Percentiles rank a stretch among this genome's conserved stretches.
phyloP scores from a whole-genome alignment of 495 filamentous ascomycete species.

The Penicillium macrosclerotiorum region DNA sequence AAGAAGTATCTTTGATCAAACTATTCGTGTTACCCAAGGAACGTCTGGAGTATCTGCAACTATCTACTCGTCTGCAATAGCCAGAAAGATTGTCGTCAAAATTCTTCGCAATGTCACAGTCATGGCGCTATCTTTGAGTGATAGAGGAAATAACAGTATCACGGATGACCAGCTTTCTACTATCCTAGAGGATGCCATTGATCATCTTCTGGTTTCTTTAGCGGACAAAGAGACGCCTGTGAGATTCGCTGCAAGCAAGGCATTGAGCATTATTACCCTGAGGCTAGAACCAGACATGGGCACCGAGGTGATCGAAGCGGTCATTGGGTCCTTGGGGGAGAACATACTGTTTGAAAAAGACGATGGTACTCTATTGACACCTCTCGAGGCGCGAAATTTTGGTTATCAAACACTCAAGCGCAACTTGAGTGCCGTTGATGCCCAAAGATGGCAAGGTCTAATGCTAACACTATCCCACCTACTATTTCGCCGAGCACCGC shows the following conservation, averaged over 20 bases:
- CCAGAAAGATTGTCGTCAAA: slow-evolving; percentile 79
- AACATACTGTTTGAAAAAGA: slow-evolving; percentile 68
- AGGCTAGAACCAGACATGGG: slow-evolving; percentile 78
- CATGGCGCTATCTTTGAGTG: slow-evolving; percentile 52
- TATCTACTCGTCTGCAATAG: slow-evolving; percentile 67
- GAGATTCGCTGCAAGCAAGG: slow-evolving; percentile 86
- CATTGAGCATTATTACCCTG: slow-evolving; percentile 78
- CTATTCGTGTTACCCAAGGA: slow-evolving; percentile 39
- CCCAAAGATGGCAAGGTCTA: slow-evolving; percentile 87
- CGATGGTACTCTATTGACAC: slow-evolving; percentile 37
- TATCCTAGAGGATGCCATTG: slow-evolving; percentile 56
- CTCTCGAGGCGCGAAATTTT: slow-evolving; percentile 32
- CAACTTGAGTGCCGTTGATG: slow-evolving; percentile 70
- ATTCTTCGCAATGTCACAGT: slow-evolving; percentile 69
- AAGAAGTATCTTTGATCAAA: slow-evolving; percentile 46
- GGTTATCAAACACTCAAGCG: slow-evolving; percentile 40
- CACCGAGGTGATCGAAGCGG: slow-evolving; percentile 78
- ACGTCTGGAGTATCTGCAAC: slow-evolving; percentile 39
- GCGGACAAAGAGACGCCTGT: slow-evolving; percentile 87
- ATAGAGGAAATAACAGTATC: slow-evolving; percentile 33
- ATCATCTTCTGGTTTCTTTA: slow-evolving; percentile 67
- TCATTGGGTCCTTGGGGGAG: slow-evolving; percentile 69
- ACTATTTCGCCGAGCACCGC: slow-evolving; percentile 73
- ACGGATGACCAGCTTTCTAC: slow-evolving; percentile 45
- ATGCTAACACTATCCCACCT: slow-evolving; percentile 84